phyloP scores from a whole-genome alignment of 768 basidiomycete genomes.

The Russula earlei region DNA sequence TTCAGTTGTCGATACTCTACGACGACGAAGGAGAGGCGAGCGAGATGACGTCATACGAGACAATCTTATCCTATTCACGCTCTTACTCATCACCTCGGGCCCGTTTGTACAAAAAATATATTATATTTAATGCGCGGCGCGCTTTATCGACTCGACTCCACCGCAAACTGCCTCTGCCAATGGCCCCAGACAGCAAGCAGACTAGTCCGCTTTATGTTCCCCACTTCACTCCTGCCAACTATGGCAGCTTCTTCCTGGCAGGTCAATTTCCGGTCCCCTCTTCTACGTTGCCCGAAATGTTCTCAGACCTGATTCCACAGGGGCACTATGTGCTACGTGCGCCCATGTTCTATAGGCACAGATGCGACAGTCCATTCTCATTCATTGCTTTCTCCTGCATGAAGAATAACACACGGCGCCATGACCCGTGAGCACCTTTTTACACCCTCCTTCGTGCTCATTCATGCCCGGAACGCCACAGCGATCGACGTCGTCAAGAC shows the following conservation, averaged over 20 bases:
- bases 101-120: too few species aligned
- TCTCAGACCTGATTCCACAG: slow-evolving; percentile 22
- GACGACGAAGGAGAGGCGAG: neutral
- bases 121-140: too few species aligned
- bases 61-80: neutral
- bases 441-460: neutral
- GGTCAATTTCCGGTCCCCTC: slow-evolving; percentile 28
- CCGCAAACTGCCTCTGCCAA: too few species aligned
- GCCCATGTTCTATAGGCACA: slow-evolving; percentile 17
- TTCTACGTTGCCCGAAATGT: neutral
- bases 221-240: slow-evolving; percentile 33
- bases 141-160: slow-evolving; percentile 33
- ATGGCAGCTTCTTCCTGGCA: slow-evolving; percentile 55
- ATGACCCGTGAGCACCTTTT: slow-evolving; percentile 56
- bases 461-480: slow-evolving; percentile 21
- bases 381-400: neutral
- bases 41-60: slow-evolving; percentile 4
- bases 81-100: too few species aligned
- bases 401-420: slow-evolving; percentile 68
- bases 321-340: slow-evolving; percentile 48
- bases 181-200: neutral
- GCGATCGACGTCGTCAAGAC: slow-evolving; percentile 84
- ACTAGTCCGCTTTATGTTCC: slow-evolving; percentile 20
- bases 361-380: neutral
- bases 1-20: slow-evolving; percentile 13